These are phyloP conservation scores for Chaetomiaceae sp. DNA, from an alignment of 2,329 filamentous ascomycete species.

Conservation along the genomic window DNA sequence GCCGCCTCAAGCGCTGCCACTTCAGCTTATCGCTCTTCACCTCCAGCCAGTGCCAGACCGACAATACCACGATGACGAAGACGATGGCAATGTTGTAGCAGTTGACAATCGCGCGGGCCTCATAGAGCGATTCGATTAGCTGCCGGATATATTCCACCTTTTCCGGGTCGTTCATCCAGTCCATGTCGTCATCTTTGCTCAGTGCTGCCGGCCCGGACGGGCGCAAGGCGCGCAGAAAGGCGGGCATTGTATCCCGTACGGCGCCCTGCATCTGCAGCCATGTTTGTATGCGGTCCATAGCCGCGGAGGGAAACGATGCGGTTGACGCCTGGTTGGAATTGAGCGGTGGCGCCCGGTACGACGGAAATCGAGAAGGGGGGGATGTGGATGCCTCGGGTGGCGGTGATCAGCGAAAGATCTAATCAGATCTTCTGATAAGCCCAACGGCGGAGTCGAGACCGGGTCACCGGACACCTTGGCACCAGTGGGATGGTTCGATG, in stretches of 20 bases:
- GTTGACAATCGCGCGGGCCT: conserved; percentile 32
- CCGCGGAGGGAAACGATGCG: background rate
- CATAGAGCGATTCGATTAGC: conserved; percentile 32
- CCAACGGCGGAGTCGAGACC: background rate
- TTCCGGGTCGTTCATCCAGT: conserved; percentile 34
- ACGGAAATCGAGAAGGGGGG: background rate
- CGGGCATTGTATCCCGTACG: conserved; percentile 6
- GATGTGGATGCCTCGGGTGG: background rate
- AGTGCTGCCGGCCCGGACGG: background rate
- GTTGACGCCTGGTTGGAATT: background rate
- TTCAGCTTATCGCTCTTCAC: conserved; percentile 23
- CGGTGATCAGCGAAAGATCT: background rate
- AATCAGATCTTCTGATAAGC: conserved; percentile 5
- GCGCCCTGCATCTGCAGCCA: conserved; percentile 8
- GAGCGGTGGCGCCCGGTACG: background rate
- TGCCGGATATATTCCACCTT: conserved; percentile 33
- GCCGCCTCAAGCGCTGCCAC: conserved; percentile 20
- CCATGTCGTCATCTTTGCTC: conserved; percentile 8
- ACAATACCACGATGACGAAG: conserved; percentile 28
- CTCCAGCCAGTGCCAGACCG: conserved; percentile 29
- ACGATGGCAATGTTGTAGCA: conserved; percentile 36
- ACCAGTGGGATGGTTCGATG: background rate
- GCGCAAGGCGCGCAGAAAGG: conserved; percentile 16
- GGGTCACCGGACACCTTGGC: conserved; percentile 1
- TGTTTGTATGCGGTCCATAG: conserved; percentile 12